Evolutionary conservation across 2,329 filamentous ascomycete genomes (phyloP), one percentile per base, ranked within the genome.

Genomic region (Rutstroemia sp.): DNA sequence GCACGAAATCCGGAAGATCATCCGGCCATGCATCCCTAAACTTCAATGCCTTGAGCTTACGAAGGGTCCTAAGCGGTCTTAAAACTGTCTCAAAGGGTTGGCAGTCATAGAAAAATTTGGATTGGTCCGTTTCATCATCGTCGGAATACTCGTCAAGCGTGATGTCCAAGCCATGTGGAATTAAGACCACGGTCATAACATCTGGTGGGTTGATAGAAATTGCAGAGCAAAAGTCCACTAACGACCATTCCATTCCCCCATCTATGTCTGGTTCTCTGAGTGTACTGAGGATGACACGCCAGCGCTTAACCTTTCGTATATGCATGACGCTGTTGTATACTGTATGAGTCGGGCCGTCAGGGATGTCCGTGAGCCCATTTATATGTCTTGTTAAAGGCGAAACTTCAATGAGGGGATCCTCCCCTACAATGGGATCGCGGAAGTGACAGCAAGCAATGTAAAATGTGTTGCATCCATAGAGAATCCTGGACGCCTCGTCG

Each of bases 391-490:
- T 55, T 19, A 55, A 41, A 38, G 58, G 56, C 3, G 25, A 38
- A 0, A 60, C 8, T 5, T 48, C 49, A 10, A 57, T 46, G 46
- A 38, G 27, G 12, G 47, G 14, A 34, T 14, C 6, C 10, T 44
- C 18, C 16, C 37, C 16, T 1, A 52, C 18, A 5, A 18, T 5
- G 21, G 19, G n/a, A 1, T 12, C 12, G 42, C 5, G 12, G 12
- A 14, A 23, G 6, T 42, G 41, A 14, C 51, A 30, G 10, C 59
- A 59, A 1, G 50, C 48, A 9, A 58, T 55, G 14, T 44, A 54
- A 70, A 79, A 79, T 27, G 67, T 69, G 62, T 77, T 75, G 6
- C 64, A 62, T 8, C 67, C 69, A 65, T 79, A 79, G 3, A 79
- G 68, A 14, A 77, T 65, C 8, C 69, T 63, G 68, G 18, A 41